Conservation (phyloP, 306 rosid genomes). For the Argentina anserina region DNA sequence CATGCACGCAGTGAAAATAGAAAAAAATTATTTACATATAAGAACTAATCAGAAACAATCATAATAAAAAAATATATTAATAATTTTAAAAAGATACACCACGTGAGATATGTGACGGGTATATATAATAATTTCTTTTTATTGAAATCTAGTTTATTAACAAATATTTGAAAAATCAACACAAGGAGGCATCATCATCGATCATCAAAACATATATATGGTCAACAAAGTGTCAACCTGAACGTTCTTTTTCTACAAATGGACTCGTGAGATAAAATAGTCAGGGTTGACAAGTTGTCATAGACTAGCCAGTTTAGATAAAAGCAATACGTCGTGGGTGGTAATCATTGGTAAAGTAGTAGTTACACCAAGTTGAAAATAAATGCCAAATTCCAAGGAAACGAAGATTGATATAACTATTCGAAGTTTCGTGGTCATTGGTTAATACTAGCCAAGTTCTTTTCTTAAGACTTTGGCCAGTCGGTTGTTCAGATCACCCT, state of each 20-base stretch:
- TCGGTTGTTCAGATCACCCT: constrained; percentile 2
- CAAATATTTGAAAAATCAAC: neutral
- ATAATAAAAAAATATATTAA: too few relatives aligned
- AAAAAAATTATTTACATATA: too few relatives aligned
- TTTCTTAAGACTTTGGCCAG: neutral
- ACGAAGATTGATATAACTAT: neutral
- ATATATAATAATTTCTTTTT: too few relatives aligned
- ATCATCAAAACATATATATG: neutral
- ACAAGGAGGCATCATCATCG: neutral
- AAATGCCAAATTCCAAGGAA: neutral
- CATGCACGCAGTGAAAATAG: too few relatives aligned
- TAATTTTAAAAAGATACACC: too few relatives aligned
- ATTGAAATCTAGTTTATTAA: neutral
- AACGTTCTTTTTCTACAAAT: neutral
- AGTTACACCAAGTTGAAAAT: constrained; percentile 6
- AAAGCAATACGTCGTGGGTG: neutral
- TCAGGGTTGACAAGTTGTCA: neutral
- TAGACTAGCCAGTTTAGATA: neutral
- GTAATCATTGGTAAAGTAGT: constrained; percentile 9
- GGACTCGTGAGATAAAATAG: neutral
- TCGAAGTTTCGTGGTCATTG: neutral
- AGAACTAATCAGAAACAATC: too few relatives aligned
- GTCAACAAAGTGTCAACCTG: constrained; percentile 7
- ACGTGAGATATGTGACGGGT: too few relatives aligned
- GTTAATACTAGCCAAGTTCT: neutral